Evolutionary conservation across 2,329 filamentous ascomycete species (phyloP).

Genomic region (Ambrosiella cleistominuta): DNA sequence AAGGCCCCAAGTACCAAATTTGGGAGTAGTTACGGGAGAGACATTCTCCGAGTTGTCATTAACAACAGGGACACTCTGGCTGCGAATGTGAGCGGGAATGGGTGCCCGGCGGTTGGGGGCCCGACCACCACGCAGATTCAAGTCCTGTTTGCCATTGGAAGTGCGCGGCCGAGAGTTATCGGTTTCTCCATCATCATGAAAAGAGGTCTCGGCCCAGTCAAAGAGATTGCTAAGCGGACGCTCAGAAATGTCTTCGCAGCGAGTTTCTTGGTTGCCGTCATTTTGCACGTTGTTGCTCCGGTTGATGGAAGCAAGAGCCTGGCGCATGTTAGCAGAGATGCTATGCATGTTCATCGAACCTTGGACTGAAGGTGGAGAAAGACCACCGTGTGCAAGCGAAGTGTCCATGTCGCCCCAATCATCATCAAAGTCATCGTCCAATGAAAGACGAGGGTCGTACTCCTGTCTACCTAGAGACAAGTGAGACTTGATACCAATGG

Average conservation of each 20-base stretch:
- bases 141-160: conserved; percentile 57
- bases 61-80: conserved; percentile 61
- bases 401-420: conserved; percentile 39
- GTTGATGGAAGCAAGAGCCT: conserved; percentile 35
- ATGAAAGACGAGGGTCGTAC: conserved; percentile 26
- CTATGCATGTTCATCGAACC: conserved; percentile 35
- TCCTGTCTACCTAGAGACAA: conserved; percentile 3
- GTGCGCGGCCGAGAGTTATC: conserved; percentile 51
- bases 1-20: conserved; percentile 69
- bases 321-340: conserved; percentile 35
- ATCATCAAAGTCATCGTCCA: conserved; percentile 46
- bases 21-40: conserved; percentile 24
- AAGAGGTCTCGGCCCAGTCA: conserved; percentile 56
- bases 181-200: conserved; percentile 41
- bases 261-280: conserved; percentile 15
- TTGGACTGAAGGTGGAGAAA: conserved; percentile 36
- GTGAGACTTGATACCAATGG: conserved; percentile 7
- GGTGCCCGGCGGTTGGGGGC: conserved; percentile 48
- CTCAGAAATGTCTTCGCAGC: conserved; percentile 20
- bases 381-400: conserved; percentile 30
- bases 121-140: conserved; percentile 43
- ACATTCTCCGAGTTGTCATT: conserved; percentile 38
- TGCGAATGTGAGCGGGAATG: conserved; percentile 54
- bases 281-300: conserved; percentile 22
- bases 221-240: conserved; percentile 53